Base-by-base conservation (phyloP, 2,329 filamentous ascomycete species). In the Colletotrichum cereale region DNA sequence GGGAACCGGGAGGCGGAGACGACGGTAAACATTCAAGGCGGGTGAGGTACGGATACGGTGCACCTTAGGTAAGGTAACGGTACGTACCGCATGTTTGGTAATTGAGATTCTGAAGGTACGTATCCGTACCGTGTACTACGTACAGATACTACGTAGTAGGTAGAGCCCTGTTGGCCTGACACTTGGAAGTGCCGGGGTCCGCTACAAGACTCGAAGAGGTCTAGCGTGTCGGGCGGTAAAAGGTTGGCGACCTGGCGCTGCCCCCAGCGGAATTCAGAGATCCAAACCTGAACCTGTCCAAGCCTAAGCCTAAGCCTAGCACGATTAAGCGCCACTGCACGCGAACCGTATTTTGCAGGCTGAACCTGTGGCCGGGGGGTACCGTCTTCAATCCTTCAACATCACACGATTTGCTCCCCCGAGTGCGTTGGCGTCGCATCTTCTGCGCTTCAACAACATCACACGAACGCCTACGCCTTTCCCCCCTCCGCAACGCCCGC, bases 341-440 rank as follows among this genome's bases (percentile, higher is more conserved):
- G 69, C 72, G 62, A 73, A 73, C 69, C 58, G 69, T 72, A 70
- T 70, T 73, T 73, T 50, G 72, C 60, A 73, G 69, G 50, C 65
- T 72, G 65, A 47, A 68, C 65, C 58, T 48, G 61, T 38, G 38
- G 48, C 60, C 26, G 34, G 64, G 34, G 64, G 72, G 69, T 66
- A 42, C 63, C 62, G 52, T 73, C 73, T 73, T 68, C 67, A 73
- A 74, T 73, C 73, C 71, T 74, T 73, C 73, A 74, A 73, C 73
- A 64, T 71, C 73, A 66, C 69, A 69, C 69, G 60, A 69, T 69
- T 64, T 72, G 65, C 52, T 50, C 58, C 42, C 67, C 65, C 55
- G 29, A 44, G 48, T 53, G 48, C 34, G 42, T 42, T 55, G 61
- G 64, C 58, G 60, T 72, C 69, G 65, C 69, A 72, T 64, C 69